Evolutionary conservation across 2,329 filamentous ascomycete species (phyloP).

Genomic region (Fusarium neocosmosporiellum): DNA sequence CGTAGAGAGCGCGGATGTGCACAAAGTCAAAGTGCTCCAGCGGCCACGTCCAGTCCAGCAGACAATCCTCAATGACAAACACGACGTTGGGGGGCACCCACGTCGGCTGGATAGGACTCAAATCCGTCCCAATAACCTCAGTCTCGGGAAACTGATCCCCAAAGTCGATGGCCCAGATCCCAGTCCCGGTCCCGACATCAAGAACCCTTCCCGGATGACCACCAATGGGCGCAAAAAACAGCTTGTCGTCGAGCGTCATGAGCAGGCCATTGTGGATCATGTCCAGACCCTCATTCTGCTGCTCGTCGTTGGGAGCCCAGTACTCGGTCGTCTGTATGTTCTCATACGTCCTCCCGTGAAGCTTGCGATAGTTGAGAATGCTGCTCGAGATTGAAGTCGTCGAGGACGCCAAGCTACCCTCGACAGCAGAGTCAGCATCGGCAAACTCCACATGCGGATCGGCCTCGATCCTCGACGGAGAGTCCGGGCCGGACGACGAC

Average conservation of each 20-base stretch:
- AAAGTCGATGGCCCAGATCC: conserved; percentile 62
- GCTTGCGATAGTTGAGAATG: conserved; percentile 29
- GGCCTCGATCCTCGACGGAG: background rate
- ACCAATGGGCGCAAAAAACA: conserved; percentile 41
- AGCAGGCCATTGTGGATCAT: conserved; percentile 4
- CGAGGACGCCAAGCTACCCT: conserved; percentile 3
- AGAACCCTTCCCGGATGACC: conserved; percentile 45
- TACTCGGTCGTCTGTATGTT: conserved; percentile 31
- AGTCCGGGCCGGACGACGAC: background rate
- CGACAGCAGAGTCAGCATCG: conserved; percentile 14
- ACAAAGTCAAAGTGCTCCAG: conserved; percentile 66
- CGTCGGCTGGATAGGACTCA: conserved; percentile 50
- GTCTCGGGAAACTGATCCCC: conserved; percentile 45
- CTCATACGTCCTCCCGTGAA: conserved; percentile 33
- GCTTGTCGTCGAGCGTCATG: conserved; percentile 36
- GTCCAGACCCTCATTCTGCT: background rate
- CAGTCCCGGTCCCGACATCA: conserved; percentile 68
- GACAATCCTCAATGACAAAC: conserved; percentile 51
- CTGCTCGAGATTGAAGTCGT: conserved; percentile 30
- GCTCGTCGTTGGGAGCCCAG: conserved; percentile 40
- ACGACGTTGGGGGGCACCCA: conserved; percentile 46
- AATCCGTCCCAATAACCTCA: conserved; percentile 49
- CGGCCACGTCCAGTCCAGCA: conserved; percentile 56
- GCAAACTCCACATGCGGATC: background rate
- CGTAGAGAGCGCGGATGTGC: conserved; percentile 67